A percentile compares a stretch with the other conserved stretches of the same genome.
These are phyloP conservation scores for Batkoa obscura DNA, from an alignment of 371 early-diverging fungal species.

Conservation along the genomic window DNA sequence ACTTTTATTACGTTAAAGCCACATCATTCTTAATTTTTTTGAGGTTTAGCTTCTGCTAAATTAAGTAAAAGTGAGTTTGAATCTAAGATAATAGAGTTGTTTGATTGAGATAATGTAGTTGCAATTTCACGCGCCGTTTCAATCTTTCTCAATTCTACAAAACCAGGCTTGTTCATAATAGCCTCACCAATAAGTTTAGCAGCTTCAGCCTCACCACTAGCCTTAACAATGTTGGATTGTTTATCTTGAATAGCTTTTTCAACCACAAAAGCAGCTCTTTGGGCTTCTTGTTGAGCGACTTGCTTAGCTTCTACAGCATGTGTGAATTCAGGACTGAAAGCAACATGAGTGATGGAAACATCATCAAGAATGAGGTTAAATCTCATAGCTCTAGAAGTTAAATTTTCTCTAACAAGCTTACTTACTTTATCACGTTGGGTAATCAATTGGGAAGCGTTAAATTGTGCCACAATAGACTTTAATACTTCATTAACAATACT, in stretches of 20 bases:
- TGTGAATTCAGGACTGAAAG: conserved; percentile 91
- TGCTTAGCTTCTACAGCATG: conserved; percentile 96
- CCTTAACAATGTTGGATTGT: conserved; percentile 89
- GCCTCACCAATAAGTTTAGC: conserved; percentile 83
- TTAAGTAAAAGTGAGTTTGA: conserved; percentile 81
- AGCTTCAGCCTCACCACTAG: conserved; percentile 92
- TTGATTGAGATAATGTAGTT: conserved; percentile 51
- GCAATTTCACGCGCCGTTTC: conserved; percentile 96
- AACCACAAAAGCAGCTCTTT: conserved; percentile 89
- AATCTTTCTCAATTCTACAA: conserved; percentile 83
- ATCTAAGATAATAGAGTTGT: conserved; percentile 83
- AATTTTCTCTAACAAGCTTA: conserved; percentile 74
- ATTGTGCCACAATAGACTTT: conserved; percentile 95
- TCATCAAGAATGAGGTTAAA: conserved; percentile 94
- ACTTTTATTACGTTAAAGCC: background rate
- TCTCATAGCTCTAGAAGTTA: conserved; percentile 62
- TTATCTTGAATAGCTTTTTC: conserved; percentile 93
- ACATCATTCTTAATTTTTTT: background rate
- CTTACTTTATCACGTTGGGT: conserved; percentile 92
- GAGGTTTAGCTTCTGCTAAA: background rate
- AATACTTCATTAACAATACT: conserved; percentile 96
- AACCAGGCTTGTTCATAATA: conserved; percentile 92
- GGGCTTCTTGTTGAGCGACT: conserved; percentile 99
- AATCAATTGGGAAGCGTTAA: conserved; percentile 94
- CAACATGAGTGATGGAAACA: conserved; percentile 92